Evolutionary conservation across 768 basidiomycete species (phyloP), one percentile per base, ranked within the genome.

Genomic region (Suillus brevipes): DNA sequence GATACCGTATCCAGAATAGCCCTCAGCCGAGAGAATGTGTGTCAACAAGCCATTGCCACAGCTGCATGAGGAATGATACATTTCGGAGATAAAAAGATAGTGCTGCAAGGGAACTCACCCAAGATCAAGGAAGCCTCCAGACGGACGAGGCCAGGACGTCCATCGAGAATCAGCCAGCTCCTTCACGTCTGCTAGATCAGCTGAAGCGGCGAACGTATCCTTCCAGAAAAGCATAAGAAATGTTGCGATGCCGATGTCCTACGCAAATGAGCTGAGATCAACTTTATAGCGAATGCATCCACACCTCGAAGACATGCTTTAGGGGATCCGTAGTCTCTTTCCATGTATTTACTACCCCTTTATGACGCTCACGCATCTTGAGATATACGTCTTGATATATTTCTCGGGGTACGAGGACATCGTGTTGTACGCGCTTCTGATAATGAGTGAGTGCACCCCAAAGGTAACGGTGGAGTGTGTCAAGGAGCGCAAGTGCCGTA

Each of bases 161-260:
- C 92, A 93, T 0, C 89, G 86, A 36, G 78, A 73, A 37, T 76
- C 72, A 40, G 65, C 66, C 37, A 53, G 23, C n/a, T 38, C 49
- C 6, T 38, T 4, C 20, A 38, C 20, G 57, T 67, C 34, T 67
- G 40, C 61, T 9, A 57, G 4, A 14, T 23, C 57, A 49, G 62
- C 60, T 53, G 60, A 43, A 36, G 66, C 40, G 16, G 68, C 71
- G 71, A 87, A 97, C 16, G 87, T 88, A 42, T 85, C 81, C 70
- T 90, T 93, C 97, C 97, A 98, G 4, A 98, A 78, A 1, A 97
- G 83, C 78, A 98, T 94, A 34, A 99, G 81, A 74, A 92, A 98
- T 2, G 94, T 94, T 3, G 95, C 95, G 50, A 99, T 96, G 18
- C 94, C 94, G 42, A 98, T 94, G 73, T 99, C 97, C 91, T 97